phyloP scores from a whole-genome alignment of 2,329 filamentous ascomycete genomes.

The Colletotrichum sp. region DNA sequence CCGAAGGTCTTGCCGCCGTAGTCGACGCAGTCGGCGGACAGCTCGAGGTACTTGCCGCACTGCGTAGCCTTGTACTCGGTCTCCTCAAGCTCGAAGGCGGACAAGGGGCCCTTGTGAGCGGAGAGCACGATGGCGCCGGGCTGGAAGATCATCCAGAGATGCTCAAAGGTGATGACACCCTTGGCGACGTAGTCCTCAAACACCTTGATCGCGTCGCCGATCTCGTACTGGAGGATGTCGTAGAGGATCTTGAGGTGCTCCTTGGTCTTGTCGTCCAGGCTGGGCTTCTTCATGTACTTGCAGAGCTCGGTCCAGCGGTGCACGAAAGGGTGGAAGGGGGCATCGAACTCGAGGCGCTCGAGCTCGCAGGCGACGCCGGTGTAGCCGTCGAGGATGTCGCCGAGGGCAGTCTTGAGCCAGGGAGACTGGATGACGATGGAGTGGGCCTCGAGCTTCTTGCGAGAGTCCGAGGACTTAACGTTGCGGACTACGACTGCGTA shows the following conservation, averaged over 20 bases:
- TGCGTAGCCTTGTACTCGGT: conserved; percentile 40
- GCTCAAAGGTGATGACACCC: conserved; percentile 56
- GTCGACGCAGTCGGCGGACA: conserved; percentile 49
- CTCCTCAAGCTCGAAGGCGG: conserved; percentile 42
- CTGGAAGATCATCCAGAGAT: conserved; percentile 60
- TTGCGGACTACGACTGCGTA: conserved; percentile 67
- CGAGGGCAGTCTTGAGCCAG: conserved; percentile 61
- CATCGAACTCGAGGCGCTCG: conserved; percentile 64
- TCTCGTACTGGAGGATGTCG: conserved; percentile 53
- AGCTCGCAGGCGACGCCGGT: conserved; percentile 65
- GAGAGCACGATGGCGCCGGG: conserved; percentile 48
- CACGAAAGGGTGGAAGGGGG: conserved; percentile 68
- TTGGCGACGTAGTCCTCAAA: conserved; percentile 58
- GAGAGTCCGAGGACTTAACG: conserved; percentile 60
- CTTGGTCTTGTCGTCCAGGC: conserved; percentile 47
- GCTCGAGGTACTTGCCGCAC: conserved; percentile 41
- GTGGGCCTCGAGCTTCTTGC: conserved; percentile 65
- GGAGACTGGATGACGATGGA: conserved; percentile 70
- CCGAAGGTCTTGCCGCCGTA: conserved; percentile 55
- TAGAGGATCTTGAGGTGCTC: conserved; percentile 53
- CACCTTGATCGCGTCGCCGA: conserved; percentile 53
- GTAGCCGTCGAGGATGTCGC: conserved; percentile 60
- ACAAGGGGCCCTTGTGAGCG: conserved; percentile 41
- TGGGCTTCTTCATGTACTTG: conserved; percentile 42
- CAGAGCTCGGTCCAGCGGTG: conserved; percentile 65